Evolutionary conservation across 371 early-diverging fungal species (phyloP), one percentile per base, ranked within the genome.

Genomic region (Haplosporangium sp.): DNA sequence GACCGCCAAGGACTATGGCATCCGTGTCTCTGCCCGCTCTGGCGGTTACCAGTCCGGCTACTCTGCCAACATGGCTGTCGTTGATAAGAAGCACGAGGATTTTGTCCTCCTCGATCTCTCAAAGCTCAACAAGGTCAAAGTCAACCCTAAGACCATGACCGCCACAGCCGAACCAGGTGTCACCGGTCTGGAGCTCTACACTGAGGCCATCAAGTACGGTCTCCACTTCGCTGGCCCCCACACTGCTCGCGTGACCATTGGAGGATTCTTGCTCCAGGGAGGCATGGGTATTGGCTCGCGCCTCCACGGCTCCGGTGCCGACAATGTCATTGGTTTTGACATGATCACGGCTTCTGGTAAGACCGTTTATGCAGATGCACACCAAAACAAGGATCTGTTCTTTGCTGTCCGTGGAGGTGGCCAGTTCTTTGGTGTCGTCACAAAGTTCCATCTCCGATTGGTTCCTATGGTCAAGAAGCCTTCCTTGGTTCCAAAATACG

Each of bases 341-440:
- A 81, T 90, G 6, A 86, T 89, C 42, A 69, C 80, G 12, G 75
- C 82, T 47, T 61, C 73, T 14, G 91, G 91, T 20, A 57, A 79
- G n/a, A 65, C 87, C n/a, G 59, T 87, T 12, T 77, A 62, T 63
- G 87, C 84, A n/a, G 81, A 69, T 48, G 62, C 74, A 12, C 67
- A 63, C 12, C 60, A 73, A 23, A 83, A 90, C 61, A 37, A 72
- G 38, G 89, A 91, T 54, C 72, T 91, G 42, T 91, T 86, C 69
- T 89, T 77, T 69, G 89, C 86, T 9, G 66, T 89, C 36, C 85
- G 91, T 43, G 91, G 89, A 20, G 89, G 86, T 52, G 89, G 89
- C 21, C 84, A 84, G 48, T 77, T 69, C 67, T 87, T 84, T 81
- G 91, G 87, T 16, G 82, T 89, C 9, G 84, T 89, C 45, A 86